Percentiles rank a stretch among this genome's conserved stretches.
phyloP scores from a whole-genome alignment of 441 rosid genomes.

The Populus hybrid region DNA sequence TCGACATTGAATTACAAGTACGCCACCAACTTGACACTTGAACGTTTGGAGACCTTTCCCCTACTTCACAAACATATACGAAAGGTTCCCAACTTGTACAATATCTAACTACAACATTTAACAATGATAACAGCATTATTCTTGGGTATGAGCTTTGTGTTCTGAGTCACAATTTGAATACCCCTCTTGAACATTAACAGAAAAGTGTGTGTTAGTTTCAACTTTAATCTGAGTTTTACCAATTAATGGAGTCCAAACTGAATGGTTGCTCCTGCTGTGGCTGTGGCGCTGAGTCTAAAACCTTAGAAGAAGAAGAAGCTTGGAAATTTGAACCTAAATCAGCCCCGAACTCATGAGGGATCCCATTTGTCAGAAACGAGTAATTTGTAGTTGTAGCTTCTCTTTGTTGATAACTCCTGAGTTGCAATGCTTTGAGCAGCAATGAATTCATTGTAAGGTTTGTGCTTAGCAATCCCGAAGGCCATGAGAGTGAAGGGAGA shows the following conservation, averaged over 20 bases:
- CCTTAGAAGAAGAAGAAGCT: conserved; percentile 54
- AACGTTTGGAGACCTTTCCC: not conserved
- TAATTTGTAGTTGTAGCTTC: conserved; percentile 28
- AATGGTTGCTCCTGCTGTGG: conserved; percentile 54
- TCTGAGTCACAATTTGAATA: not conserved
- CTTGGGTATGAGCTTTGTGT: not conserved
- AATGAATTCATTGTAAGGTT: conserved; percentile 68
- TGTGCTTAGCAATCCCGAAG: conserved; percentile 51
- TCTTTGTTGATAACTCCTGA: conserved; percentile 50
- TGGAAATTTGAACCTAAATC: conserved; percentile 37
- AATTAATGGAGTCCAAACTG: conserved; percentile 62
- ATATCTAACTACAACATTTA: not conserved
- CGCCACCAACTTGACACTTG: not conserved
- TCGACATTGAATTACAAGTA: not conserved
- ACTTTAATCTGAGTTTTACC: conserved; percentile 35
- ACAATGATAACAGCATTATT: not conserved
- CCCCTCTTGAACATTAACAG: not conserved
- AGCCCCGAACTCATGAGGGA: conserved; percentile 20
- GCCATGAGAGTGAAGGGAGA: conserved; percentile 51
- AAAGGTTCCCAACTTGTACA: not conserved
- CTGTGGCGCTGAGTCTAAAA: conserved; percentile 35
- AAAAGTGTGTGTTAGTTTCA: not conserved
- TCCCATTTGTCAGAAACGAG: conserved; percentile 31
- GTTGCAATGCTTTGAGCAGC: conserved; percentile 79
- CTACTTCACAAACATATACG: not conserved